Evolutionary conservation across 2,329 filamentous ascomycete species (phyloP).

Genomic region (Colletotrichum sublineola): DNA sequence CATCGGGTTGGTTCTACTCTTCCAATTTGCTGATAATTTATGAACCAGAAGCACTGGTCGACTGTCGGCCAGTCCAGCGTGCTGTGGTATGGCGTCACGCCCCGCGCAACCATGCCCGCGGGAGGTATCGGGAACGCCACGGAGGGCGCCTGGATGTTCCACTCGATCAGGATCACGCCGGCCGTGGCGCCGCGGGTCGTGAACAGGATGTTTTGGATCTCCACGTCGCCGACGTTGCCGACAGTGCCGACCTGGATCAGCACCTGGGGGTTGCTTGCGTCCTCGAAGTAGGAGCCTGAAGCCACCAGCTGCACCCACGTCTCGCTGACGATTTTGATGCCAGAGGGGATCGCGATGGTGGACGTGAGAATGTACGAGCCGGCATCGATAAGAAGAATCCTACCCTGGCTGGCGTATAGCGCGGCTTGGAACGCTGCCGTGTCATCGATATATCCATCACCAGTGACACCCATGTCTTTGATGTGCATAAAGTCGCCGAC

Average conservation of each 20-base stretch:
- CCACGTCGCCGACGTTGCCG: constrained; percentile 73
- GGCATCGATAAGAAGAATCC: constrained; percentile 60
- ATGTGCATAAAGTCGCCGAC: constrained; percentile 43
- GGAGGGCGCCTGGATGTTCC: constrained; percentile 58
- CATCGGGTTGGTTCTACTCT: too few species aligned
- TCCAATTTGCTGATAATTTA: too few species aligned
- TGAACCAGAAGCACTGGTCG: too few species aligned
- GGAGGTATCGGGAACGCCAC: too few species aligned
- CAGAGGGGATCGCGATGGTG: constrained; percentile 52
- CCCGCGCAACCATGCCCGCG: too few species aligned
- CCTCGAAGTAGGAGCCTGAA: constrained; percentile 40
- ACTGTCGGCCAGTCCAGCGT: too few species aligned
- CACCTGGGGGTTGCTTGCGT: constrained; percentile 62
- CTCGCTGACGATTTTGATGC: constrained; percentile 54
- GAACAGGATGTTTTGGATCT: constrained; percentile 78
- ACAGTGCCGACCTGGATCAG: constrained; percentile 74
- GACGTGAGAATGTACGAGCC: constrained; percentile 57
- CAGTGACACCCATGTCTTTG: constrained; percentile 62
- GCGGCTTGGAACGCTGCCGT: constrained; percentile 56
- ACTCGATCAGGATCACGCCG: constrained; percentile 78
- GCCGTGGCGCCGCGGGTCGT: constrained; percentile 74
- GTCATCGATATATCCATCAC: constrained; percentile 76
- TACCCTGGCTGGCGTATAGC: constrained; percentile 57
- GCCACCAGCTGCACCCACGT: constrained; percentile 49
- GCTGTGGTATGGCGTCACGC: too few species aligned